These are phyloP conservation scores for Fagopyrum tataricum DNA, from an alignment of 148 eudicot species.

Conservation along the genomic window DNA sequence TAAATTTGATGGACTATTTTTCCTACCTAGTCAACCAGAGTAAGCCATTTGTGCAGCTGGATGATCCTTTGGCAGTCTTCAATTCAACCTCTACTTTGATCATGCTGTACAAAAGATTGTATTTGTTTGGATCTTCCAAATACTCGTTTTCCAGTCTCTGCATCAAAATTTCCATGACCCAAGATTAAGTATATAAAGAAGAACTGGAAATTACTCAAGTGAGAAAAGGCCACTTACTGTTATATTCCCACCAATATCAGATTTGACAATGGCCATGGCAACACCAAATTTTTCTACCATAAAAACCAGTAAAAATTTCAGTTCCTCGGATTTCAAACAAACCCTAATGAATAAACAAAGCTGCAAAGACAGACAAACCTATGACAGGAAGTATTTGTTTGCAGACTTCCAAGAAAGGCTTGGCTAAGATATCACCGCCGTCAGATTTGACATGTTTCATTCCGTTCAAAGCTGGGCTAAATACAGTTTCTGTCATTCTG, in stretches of 20 bases:
- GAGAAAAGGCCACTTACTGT: slow-evolving; percentile 32
- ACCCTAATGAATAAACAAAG: background rate
- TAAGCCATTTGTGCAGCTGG: slow-evolving; percentile 88
- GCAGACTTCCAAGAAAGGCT: slow-evolving; percentile 89
- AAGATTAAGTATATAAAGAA: background rate
- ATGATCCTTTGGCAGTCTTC: slow-evolving; percentile 74
- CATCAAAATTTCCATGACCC: slow-evolving; percentile 11
- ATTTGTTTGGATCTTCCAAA: slow-evolving; percentile 52
- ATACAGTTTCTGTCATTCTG: slow-evolving; percentile 38
- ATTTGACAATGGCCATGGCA: slow-evolving; percentile 79
- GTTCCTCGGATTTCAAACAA: background rate
- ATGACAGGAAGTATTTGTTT: slow-evolving; percentile 74
- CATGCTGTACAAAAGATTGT: slow-evolving; percentile 61
- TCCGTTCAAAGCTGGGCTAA: slow-evolving; percentile 62
- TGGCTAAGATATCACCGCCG: slow-evolving; percentile 55
- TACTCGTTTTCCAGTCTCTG: slow-evolving; percentile 82
- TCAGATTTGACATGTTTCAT: slow-evolving; percentile 67
- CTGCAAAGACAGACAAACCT: slow-evolving; percentile 30
- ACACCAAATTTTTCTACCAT: slow-evolving; percentile 75
- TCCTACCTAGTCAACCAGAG: slow-evolving; percentile 73
- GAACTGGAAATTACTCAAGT: background rate
- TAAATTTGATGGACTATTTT: too few relatives aligned
- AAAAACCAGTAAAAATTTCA: background rate
- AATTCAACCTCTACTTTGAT: slow-evolving; percentile 82
- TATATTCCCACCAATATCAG: slow-evolving; percentile 76